phyloP scores from a whole-genome alignment of 2,329 filamentous ascomycete species.

The Verticillium zaregamsianum region DNA sequence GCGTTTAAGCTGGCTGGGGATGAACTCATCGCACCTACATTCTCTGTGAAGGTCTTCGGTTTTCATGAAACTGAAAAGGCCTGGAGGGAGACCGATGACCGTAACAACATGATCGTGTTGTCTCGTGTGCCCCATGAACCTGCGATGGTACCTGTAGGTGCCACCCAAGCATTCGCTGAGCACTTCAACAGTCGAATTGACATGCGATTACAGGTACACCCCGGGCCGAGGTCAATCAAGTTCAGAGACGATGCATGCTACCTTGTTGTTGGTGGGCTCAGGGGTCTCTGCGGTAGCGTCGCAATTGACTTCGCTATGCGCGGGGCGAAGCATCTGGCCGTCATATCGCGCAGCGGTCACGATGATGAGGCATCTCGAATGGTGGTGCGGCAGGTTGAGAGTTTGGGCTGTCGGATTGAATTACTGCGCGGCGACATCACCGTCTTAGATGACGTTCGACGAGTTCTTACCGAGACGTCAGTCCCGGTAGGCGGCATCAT shows the following conservation, averaged over 20 bases:
- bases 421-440: slow-evolving; percentile 14
- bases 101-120: slow-evolving; percentile 35
- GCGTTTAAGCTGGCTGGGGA: not conserved
- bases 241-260: slow-evolving; percentile 22
- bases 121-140: not conserved
- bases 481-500: slow-evolving; percentile 17
- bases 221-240: not conserved
- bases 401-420: slow-evolving; percentile 13
- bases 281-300: slow-evolving; percentile 28
- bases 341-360: slow-evolving; percentile 23
- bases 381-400: slow-evolving; percentile 12
- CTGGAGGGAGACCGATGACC: slow-evolving; percentile 21
- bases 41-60: not conserved
- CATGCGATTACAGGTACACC: not conserved
- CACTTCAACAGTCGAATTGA: not conserved
- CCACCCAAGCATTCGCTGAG: not conserved
- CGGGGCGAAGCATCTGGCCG: slow-evolving; percentile 27
- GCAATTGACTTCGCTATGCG: slow-evolving; percentile 25
- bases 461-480: slow-evolving; percentile 2
- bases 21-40: not conserved
- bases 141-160: not conserved
- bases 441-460: slow-evolving; percentile 7
- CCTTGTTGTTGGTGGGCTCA: slow-evolving; percentile 31
- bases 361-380: slow-evolving; percentile 20
- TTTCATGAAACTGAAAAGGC: not conserved